Evolutionary conservation across 2,329 filamentous ascomycete genomes (phyloP).

Genomic region (Herpotrichia juniperi): DNA sequence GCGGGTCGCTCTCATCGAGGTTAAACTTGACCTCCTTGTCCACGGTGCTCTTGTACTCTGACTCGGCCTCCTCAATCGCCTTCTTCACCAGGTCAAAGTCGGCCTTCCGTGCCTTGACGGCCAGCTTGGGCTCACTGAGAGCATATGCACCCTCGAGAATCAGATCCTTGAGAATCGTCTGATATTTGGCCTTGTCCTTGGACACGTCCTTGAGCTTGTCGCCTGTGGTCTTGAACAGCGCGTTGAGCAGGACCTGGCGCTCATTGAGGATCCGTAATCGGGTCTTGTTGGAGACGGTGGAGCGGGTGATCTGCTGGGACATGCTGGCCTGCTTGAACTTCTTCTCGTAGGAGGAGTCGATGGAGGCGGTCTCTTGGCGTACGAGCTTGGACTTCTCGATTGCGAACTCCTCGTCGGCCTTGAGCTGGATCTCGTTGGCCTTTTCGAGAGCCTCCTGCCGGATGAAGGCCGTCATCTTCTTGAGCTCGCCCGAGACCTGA

Average conservation of each 20-base stretch:
- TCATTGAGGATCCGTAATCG: conserved; percentile 85
- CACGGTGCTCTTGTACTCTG: conserved; percentile 82
- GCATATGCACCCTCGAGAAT: conserved; percentile 91
- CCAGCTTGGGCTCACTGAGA: conserved; percentile 78
- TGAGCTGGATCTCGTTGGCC: conserved; percentile 95
- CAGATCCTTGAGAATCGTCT: conserved; percentile 75
- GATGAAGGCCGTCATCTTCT: conserved; percentile 99
- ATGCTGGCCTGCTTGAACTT: conserved; percentile 99
- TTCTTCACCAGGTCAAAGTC: conserved; percentile 78
- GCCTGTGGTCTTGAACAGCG: conserved; percentile 81
- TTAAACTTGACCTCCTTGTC: conserved; percentile 72
- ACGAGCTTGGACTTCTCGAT: conserved; percentile 99
- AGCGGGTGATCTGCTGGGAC: conserved; percentile 98
- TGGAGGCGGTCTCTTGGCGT: conserved; percentile 89
- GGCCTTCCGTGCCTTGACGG: conserved; percentile 76
- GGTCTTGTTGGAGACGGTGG: conserved; percentile 94
- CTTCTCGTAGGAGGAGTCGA: conserved; percentile 94
- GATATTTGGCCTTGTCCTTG: conserved; percentile 77
- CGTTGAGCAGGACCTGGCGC: conserved; percentile 88
- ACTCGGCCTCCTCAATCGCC: conserved; percentile 75
- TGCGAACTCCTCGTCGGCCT: conserved; percentile 98
- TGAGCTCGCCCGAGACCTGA: conserved; percentile 95
- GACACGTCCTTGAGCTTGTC: conserved; percentile 71
- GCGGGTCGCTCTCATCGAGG: conserved; percentile 78
- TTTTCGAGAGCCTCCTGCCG: conserved; percentile 98